Percentiles rank a stretch among this genome's conserved stretches.
phyloP scores from a whole-genome alignment of 1,139 yeast species.

The Sugiyamaella japonica region DNA sequence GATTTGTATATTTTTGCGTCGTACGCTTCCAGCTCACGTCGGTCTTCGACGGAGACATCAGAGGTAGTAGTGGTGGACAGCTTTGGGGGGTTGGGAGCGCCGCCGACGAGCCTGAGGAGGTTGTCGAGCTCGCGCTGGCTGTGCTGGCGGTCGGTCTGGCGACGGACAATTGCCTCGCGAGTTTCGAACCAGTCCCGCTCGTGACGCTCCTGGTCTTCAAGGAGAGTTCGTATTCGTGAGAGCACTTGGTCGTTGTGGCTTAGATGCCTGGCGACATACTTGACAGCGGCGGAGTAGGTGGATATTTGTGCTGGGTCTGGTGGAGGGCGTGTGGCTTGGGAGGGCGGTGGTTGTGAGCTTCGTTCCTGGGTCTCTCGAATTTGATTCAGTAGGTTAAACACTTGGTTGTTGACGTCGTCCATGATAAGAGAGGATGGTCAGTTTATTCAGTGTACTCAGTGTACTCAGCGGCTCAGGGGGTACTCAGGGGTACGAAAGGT shows the following conservation, averaged over 20 bases:
- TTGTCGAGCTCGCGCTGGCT: constrained; percentile 27
- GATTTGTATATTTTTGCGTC: constrained; percentile 28
- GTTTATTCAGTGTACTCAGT: too few relatives aligned
- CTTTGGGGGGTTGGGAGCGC: background rate
- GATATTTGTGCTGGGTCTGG: constrained; percentile 29
- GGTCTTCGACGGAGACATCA: constrained; percentile 7
- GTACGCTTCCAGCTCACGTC: constrained; percentile 24
- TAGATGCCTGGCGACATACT: constrained; percentile 29
- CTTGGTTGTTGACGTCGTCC: constrained; percentile 7
- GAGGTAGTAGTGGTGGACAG: background rate
- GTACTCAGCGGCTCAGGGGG: too few relatives aligned
- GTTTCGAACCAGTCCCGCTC: constrained; percentile 30
- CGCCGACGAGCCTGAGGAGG: constrained; percentile 28
- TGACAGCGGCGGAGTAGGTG: constrained; percentile 30
- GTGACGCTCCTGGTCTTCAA: constrained; percentile 30
- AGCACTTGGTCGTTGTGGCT: constrained; percentile 25
- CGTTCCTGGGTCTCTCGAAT: constrained; percentile 25
- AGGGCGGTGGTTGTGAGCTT: background rate
- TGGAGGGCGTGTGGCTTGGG: constrained; percentile 3
- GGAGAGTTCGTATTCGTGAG: constrained; percentile 25
- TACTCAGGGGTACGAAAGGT: too few relatives aligned
- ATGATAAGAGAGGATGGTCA: too few relatives aligned
- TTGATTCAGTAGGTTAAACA: constrained; percentile 25
- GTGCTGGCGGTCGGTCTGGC: constrained; percentile 10
- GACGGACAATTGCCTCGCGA: constrained; percentile 24